Conservation (phyloP, 148 eudicot genomes). For the Rhododendron mucronatum region DNA sequence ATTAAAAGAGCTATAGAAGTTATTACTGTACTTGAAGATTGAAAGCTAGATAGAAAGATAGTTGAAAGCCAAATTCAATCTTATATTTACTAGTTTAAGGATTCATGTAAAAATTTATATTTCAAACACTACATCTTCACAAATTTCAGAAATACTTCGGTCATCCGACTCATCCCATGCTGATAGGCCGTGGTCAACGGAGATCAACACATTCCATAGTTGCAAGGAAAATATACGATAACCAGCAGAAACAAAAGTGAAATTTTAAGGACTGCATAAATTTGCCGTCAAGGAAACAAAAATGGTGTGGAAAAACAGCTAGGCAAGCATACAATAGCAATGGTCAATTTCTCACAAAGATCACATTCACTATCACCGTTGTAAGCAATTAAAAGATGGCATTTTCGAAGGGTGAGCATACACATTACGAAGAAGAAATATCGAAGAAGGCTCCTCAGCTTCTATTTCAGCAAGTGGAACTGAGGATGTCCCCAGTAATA, state of each 20-base stretch:
- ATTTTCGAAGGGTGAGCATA: constrained; percentile 27
- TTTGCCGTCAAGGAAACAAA: background rate
- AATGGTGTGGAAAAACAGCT: background rate
- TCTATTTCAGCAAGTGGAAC: constrained; percentile 44
- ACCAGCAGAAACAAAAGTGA: background rate
- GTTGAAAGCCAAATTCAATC: background rate
- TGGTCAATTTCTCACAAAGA: background rate
- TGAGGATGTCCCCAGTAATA: constrained; percentile 74
- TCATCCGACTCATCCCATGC: background rate
- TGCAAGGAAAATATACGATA: background rate
- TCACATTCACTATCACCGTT: background rate
- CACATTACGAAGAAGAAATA: constrained; percentile 65
- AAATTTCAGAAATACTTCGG: background rate
- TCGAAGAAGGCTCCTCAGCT: constrained; percentile 33
- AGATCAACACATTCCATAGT: background rate
- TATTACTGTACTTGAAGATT: background rate
- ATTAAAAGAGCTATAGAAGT: background rate
- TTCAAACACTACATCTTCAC: background rate
- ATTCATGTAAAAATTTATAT: background rate
- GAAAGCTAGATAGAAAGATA: background rate
- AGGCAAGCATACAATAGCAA: background rate
- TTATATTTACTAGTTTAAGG: background rate
- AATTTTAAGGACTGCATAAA: background rate
- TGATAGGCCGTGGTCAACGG: background rate
- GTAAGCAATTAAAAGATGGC: background rate